Percentiles rank a stretch among this genome's conserved stretches.
Evolutionary conservation across 2,329 filamentous ascomycete genomes (phyloP).

Genomic region (Fonsecaea multimorphosa): DNA sequence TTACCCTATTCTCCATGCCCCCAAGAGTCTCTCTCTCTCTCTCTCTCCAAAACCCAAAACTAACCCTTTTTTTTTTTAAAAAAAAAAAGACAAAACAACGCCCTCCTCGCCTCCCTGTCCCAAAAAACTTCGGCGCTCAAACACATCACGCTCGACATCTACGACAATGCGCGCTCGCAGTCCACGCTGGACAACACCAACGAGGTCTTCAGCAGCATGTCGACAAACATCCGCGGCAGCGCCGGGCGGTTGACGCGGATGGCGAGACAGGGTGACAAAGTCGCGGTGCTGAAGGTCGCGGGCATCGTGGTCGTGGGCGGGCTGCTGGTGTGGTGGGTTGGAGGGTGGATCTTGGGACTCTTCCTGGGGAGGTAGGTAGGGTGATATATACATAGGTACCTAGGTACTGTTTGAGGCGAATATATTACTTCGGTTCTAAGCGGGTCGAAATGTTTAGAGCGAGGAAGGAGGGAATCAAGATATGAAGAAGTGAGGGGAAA

Average conservation of each 20-base stretch:
- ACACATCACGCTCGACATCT: conserved; percentile 95
- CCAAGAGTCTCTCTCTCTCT: background rate
- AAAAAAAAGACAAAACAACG: conserved; percentile 78
- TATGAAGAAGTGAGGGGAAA: background rate
- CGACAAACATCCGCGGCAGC: conserved; percentile 80
- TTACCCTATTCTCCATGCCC: too few species aligned
- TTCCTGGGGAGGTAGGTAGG: conserved; percentile 31
- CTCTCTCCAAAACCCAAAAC: background rate
- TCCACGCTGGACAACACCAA: conserved; percentile 86
- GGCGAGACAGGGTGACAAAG: conserved; percentile 87
- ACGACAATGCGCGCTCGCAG: conserved; percentile 91
- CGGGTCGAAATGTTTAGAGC: too few species aligned
- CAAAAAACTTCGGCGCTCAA: conserved; percentile 90
- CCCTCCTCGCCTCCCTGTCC: conserved; percentile 87
- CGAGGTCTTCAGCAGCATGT: conserved; percentile 90
- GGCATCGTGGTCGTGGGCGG: conserved; percentile 78
- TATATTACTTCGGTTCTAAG: too few species aligned
- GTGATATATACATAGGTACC: too few species aligned
- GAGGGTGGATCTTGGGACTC: conserved; percentile 63
- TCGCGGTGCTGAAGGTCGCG: conserved; percentile 87
- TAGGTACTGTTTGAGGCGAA: too few species aligned
- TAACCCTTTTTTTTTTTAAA: background rate
- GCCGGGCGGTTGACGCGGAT: conserved; percentile 83
- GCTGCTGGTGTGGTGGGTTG: conserved; percentile 75
- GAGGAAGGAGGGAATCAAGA: too few species aligned